phyloP scores from a whole-genome alignment of 306 rosid species.

The Albizia julibrissin region DNA sequence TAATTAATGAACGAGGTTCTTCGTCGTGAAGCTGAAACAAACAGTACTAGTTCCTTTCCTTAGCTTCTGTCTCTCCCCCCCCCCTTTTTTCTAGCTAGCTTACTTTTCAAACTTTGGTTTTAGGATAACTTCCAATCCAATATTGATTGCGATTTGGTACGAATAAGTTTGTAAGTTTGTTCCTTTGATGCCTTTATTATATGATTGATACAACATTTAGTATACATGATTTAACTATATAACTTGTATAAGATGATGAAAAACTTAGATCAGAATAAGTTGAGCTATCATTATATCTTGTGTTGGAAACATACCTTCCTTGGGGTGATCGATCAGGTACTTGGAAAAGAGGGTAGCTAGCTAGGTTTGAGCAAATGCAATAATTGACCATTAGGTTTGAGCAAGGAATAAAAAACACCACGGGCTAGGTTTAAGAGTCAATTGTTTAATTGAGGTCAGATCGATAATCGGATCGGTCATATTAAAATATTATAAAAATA shows the following conservation, averaged over 20 bases:
- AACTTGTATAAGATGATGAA: too few relatives aligned
- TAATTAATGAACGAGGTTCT: conserved; percentile 46
- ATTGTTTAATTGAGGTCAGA: too few relatives aligned
- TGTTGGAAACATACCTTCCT: conserved; percentile 75
- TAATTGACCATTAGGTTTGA: conserved; percentile 56
- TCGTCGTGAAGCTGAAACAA: conserved; percentile 35
- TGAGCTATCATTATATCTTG: conserved; percentile 70
- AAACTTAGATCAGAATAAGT: too few relatives aligned
- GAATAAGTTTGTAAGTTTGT: not conserved
- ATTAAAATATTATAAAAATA: too few relatives aligned
- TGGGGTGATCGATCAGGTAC: conserved; percentile 45
- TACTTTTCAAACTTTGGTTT: conserved; percentile 3
- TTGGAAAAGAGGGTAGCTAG: conserved; percentile 45
- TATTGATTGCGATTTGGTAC: not conserved
- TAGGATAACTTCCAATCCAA: not conserved
- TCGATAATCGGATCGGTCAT: too few relatives aligned
- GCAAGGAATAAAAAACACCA: too few relatives aligned
- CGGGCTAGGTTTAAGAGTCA: too few relatives aligned
- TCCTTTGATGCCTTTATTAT: not conserved
- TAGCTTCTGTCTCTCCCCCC: not conserved
- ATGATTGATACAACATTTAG: not conserved
- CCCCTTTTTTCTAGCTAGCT: not conserved
- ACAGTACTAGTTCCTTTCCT: conserved; percentile 1
- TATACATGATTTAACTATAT: too few relatives aligned
- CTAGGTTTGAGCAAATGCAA: conserved; percentile 32